Conservation (phyloP, 1,139 yeast genomes). For the Yamadazyma taylorii region DNA sequence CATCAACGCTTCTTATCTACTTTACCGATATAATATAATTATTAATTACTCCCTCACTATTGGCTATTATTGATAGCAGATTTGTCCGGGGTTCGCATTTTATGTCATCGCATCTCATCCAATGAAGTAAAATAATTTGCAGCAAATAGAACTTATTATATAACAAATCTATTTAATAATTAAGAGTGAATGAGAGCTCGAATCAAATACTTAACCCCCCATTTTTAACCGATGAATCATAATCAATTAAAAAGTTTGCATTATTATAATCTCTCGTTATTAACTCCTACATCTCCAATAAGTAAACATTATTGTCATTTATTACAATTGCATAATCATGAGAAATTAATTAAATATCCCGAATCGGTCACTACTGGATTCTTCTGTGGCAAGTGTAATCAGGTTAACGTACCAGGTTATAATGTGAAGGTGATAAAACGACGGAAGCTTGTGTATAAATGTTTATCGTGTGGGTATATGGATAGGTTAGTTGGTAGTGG, state of each 20-base stretch:
- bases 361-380: slow-evolving; percentile 17
- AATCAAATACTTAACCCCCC: too few species aligned
- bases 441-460: slow-evolving; percentile 12
- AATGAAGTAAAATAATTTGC: too few species aligned
- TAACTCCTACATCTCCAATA: slow-evolving; percentile 26
- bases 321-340: slow-evolving; percentile 23
- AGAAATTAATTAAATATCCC: slow-evolving; percentile 31
- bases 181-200: too few species aligned
- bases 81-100: too few species aligned
- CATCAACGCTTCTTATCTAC: too few species aligned
- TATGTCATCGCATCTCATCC: too few species aligned
- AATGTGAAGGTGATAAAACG: slow-evolving; percentile 25
- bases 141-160: too few species aligned
- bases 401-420: slow-evolving; percentile 45
- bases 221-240: slow-evolving; percentile 12
- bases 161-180: too few species aligned
- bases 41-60: not conserved
- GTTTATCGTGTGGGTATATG: slow-evolving; percentile 14
- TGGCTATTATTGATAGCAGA: not conserved
- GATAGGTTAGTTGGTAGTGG: slow-evolving; percentile 2
- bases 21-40: not conserved
- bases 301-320: slow-evolving; percentile 25
- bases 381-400: slow-evolving; percentile 49
- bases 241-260: slow-evolving; percentile 23
- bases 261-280: slow-evolving; percentile 31